Evolutionary conservation across 192 early-diverging fungal species (phyloP).

Genomic region (Gorgonomyces haynaldii): DNA sequence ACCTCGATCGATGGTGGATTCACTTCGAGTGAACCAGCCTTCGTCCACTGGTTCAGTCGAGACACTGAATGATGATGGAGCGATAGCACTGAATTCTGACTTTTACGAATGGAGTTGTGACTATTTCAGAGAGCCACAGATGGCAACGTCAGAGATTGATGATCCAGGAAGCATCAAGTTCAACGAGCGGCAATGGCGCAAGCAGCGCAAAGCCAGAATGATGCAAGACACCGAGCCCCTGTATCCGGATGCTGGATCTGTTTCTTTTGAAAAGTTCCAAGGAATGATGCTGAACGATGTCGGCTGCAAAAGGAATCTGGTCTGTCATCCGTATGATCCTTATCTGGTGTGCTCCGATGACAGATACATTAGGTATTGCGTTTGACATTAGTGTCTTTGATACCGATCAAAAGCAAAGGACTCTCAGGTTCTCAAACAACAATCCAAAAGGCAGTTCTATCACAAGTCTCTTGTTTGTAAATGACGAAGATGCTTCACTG

Average conservation of each 20-base stretch:
- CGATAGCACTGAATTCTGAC: constrained; percentile 44
- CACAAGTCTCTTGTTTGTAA: constrained; percentile 72
- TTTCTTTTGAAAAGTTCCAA: constrained; percentile 13
- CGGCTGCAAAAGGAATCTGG: constrained; percentile 19
- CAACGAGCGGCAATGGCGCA: constrained; percentile 63
- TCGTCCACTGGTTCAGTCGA: not conserved
- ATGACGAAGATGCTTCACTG: constrained; percentile 78
- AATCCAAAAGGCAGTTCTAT: constrained; percentile 60
- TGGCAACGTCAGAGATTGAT: constrained; percentile 64
- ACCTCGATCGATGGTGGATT: no score
- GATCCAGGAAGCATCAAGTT: constrained; percentile 67
- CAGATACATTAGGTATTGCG: constrained; percentile 39
- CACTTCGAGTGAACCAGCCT: no score
- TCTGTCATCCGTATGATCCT: constrained; percentile 78
- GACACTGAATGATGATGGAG: no score
- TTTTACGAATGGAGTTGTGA: constrained; percentile 81
- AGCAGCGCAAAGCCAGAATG: constrained; percentile 52
- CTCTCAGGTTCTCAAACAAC: constrained; percentile 57
- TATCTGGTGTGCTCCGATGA: constrained; percentile 70
- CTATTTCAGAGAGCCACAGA: constrained; percentile 82
- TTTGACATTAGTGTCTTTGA: constrained; percentile 52
- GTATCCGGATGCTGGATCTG: not conserved
- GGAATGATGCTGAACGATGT: constrained; percentile 4
- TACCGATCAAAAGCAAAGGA: constrained; percentile 50
- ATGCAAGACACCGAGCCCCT: not conserved